Conservation (phyloP, 139 green algal genomes). For the Trebouxia sp. region DNA sequence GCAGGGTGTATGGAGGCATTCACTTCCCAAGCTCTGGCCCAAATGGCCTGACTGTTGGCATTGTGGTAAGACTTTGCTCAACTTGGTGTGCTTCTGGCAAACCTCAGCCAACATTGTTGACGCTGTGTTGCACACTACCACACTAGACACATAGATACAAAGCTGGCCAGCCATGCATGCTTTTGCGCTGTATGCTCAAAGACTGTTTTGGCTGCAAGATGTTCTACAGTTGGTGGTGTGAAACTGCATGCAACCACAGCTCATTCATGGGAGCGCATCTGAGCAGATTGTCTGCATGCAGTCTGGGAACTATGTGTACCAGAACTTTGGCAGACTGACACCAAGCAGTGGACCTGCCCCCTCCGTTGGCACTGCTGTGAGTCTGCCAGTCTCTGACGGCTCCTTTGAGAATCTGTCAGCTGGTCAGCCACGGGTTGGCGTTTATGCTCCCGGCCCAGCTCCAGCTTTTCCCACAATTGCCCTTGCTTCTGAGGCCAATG, state of each 20-base stretch:
- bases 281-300: background rate
- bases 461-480: background rate
- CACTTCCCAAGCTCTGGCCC: conserved; percentile 19
- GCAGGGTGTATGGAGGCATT: conserved; percentile 18
- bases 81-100: background rate
- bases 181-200: background rate
- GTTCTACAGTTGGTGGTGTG: background rate
- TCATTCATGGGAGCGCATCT: background rate
- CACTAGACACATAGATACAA: background rate
- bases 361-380: background rate
- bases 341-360: background rate
- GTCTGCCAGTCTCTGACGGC: background rate
- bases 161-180: no score
- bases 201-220: background rate
- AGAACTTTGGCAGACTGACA: background rate
- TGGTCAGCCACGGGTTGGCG: background rate
- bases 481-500: background rate
- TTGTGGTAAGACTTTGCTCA: background rate
- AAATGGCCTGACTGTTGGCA: background rate
- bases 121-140: background rate
- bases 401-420: background rate
- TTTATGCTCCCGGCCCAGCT: background rate
- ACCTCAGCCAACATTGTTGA: background rate
- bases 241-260: background rate
- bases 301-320: conserved; percentile 8